Evolutionary conservation across 2,329 filamentous ascomycete species (phyloP).

Genomic region (Aspergillus sp.): DNA sequence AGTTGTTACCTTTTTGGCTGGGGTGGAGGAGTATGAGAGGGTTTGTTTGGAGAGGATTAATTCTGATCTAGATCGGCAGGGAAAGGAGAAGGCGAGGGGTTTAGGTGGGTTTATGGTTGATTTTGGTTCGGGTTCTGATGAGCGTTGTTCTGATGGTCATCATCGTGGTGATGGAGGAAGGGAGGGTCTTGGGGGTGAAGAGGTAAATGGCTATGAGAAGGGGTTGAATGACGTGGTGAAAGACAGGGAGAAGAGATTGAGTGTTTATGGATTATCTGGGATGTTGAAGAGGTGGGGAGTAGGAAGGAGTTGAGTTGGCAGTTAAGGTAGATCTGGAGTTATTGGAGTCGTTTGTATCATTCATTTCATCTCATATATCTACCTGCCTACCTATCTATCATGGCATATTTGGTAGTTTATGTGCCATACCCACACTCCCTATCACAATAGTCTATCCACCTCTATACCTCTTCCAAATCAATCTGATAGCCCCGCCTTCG

Average conservation of each 20-base stretch:
- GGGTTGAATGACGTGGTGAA: not conserved
- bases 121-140: too few species aligned
- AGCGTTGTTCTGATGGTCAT: too few species aligned
- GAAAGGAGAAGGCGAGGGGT: too few species aligned
- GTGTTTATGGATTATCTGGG: not conserved
- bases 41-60: not conserved
- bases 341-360: too few species aligned
- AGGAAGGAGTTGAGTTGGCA: too few species aligned
- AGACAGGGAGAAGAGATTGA: not conserved
- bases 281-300: not conserved
- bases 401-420: not conserved
- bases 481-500: slow-evolving; percentile 29
- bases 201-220: not conserved
- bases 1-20: slow-evolving; percentile 40
- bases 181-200: not conserved
- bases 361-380: too few species aligned
- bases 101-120: not conserved
- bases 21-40: slow-evolving; percentile 8
- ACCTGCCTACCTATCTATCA: too few species aligned
- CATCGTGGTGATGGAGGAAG: too few species aligned
- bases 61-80: too few species aligned
- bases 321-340: too few species aligned
- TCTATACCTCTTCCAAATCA: not conserved
- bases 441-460: too few species aligned
- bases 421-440: not conserved